Percentiles rank a stretch among this genome's conserved stretches.
Conservation (phyloP, 257 asterid genomes). For the Rauvolfia tetraphylla region DNA sequence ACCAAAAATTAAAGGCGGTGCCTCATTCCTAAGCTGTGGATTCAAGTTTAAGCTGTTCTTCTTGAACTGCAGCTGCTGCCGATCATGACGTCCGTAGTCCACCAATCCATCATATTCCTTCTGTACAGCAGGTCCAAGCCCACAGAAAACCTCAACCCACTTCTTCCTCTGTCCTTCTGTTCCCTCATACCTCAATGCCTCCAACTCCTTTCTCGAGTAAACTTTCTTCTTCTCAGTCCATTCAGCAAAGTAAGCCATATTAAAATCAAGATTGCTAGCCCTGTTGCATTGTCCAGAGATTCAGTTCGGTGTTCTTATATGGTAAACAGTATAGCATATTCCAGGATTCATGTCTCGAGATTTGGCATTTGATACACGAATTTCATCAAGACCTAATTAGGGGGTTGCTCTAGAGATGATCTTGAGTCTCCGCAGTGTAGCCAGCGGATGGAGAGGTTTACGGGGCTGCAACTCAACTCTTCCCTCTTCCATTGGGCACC, state of each 20-base stretch:
- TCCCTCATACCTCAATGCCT: conserved; percentile 52
- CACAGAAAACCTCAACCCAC: conserved; percentile 75
- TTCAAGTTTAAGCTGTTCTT: conserved; percentile 35
- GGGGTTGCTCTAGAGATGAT: no score
- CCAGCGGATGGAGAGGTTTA: no score
- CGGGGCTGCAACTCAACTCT: no score
- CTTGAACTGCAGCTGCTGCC: conserved; percentile 12
- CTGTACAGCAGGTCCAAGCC: conserved; percentile 46
- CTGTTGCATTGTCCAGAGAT: no score
- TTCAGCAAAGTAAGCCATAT: conserved; percentile 5
- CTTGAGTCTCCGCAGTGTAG: no score
- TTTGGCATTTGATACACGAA: no score
- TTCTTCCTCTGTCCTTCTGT: conserved; percentile 60
- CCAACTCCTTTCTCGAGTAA: conserved; percentile 62
- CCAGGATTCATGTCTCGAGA: no score
- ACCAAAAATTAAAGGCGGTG: conserved; percentile 32
- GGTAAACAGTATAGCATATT: no score
- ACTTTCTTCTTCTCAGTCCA: conserved; percentile 32
- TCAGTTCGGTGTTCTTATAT: no score
- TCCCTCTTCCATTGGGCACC: no score
- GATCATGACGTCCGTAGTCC: conserved; percentile 15
- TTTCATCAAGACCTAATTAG: no score
- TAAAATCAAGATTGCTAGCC: conserved; percentile 1
- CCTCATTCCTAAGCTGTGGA: conserved; percentile 50
- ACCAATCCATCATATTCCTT: conserved; percentile 57